Base-by-base conservation (phyloP, 2,329 filamentous ascomycete genomes). In the Elsinoe ampelina region DNA sequence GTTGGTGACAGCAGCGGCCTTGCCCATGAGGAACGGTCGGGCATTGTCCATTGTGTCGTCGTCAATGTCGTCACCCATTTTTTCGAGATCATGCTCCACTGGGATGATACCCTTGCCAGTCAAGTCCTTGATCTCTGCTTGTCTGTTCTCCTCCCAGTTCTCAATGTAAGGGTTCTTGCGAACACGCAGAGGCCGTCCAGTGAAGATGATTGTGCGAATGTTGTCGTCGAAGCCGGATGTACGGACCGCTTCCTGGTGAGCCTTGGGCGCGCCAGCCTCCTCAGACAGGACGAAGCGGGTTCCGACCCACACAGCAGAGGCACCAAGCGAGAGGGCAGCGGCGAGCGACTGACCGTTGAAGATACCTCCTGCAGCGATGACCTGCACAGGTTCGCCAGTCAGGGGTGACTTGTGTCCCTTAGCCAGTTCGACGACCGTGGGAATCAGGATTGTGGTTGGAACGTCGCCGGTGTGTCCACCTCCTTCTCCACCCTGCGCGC, bases 161-260 rank as follows among this genome's bases (percentile, higher is more conserved):
- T 83, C 72, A 68, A 98, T 97, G 75, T 98, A 98, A 5, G 86
- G 73, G 77, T 97, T 98, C 70, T 82, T 93, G 71, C 91, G 86
- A 59, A 98, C 93, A 64, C 93, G 89, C 69, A 98, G 80, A 35
- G 93, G 93, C 58, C 93, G 88, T 57, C 93, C 93, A 58, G 93
- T 98, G 81, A 97, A 98, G 77, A 98, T 98, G 72, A 97, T 89
- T 51, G 93, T 98, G 70, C 89, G 87, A 71, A 97, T 77, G 68
- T 95, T 98, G 75, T 98, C 93, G 74, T 97, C 90, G 72, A 93
- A 95, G 64, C 87, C 83, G 54, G 93, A 83, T 42, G 92, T 96
- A 68, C 84, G 83, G 64, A 98, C 93, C 60, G 92, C 89, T 70
- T 98, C 92, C 77, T 97, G 93, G 80, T 98, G 92, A 47, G 87